These are phyloP conservation scores for Copromyces sp. DNA, from an alignment of 495 filamentous ascomycete genomes.

Conservation along the genomic window DNA sequence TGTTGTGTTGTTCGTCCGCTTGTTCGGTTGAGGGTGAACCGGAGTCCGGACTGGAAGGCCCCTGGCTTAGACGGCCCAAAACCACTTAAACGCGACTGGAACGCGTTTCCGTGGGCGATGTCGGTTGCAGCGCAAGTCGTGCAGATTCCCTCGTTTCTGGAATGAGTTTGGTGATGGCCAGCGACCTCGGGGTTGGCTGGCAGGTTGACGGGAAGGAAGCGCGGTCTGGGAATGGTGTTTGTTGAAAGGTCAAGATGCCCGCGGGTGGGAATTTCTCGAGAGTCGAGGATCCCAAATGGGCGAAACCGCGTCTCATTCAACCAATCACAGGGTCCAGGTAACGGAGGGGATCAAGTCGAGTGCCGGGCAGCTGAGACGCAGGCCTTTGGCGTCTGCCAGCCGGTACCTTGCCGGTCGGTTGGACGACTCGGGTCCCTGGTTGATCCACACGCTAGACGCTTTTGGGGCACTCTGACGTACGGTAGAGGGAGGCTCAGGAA, in stretches of 20 bases:
- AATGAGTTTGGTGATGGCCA: slow-evolving; percentile 15
- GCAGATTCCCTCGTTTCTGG: background rate
- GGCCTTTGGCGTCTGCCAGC: background rate
- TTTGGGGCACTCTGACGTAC: background rate
- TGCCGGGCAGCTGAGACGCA: background rate
- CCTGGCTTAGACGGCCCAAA: slow-evolving; percentile 12
- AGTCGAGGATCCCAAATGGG: slow-evolving; percentile 22
- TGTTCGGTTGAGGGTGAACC: slow-evolving; percentile 6
- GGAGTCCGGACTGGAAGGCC: background rate
- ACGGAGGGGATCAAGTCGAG: slow-evolving; percentile 12
- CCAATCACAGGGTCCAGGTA: slow-evolving; percentile 19
- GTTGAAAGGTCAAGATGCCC: slow-evolving; percentile 18
- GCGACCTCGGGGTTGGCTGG: slow-evolving; percentile 13
- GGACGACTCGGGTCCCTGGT: background rate
- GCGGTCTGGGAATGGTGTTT: slow-evolving; percentile 12
- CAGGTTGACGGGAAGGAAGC: slow-evolving; percentile 3
- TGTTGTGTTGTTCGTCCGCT: background rate
- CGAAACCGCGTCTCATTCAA: slow-evolving; percentile 19
- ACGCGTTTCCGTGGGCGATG: slow-evolving; percentile 16
- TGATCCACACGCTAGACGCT: background rate
- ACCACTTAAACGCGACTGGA: slow-evolving; percentile 35
- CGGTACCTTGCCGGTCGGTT: background rate
- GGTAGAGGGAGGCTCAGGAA: background rate
- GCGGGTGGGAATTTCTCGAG: slow-evolving; percentile 24
- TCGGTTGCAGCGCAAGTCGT: background rate